phyloP scores from a whole-genome alignment of 2,329 filamentous ascomycete species.

The Graphilbum sp. region DNA sequence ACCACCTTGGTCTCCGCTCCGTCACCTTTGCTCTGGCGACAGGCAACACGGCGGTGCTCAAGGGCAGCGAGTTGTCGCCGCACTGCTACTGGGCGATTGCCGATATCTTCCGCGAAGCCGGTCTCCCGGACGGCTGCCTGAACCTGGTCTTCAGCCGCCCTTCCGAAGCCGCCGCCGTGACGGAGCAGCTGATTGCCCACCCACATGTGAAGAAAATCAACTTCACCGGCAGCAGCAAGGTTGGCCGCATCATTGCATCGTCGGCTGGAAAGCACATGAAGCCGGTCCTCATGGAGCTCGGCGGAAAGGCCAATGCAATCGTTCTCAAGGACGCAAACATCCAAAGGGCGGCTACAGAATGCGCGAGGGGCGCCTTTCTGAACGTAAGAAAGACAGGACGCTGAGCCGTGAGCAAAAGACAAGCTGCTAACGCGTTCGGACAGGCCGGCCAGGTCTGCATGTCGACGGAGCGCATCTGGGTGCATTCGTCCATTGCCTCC shows the following conservation, averaged over 20 bases:
- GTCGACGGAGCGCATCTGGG: constrained; percentile 52
- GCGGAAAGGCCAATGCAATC: constrained; percentile 41
- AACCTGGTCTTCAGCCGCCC: constrained; percentile 58
- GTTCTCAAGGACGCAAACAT: constrained; percentile 45
- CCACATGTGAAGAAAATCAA: constrained; percentile 53
- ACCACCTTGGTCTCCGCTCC: constrained; percentile 58
- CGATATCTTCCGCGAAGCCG: constrained; percentile 49
- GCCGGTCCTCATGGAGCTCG: constrained; percentile 41
- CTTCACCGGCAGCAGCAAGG: constrained; percentile 55
- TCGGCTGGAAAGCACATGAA: constrained; percentile 43
- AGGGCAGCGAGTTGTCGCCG: constrained; percentile 47
- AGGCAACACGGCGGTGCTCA: constrained; percentile 44
- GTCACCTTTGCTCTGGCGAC: constrained; percentile 48
- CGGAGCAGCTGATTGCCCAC: constrained; percentile 49
- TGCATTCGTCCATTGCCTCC: constrained; percentile 29
- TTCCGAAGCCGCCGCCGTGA: constrained; percentile 43
- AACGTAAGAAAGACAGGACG: no score
- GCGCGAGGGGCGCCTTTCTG: constrained; percentile 38
- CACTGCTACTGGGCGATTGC: constrained; percentile 45
- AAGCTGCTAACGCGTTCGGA: no score
- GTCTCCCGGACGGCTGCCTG: constrained; percentile 58
- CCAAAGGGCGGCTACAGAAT: constrained; percentile 42
- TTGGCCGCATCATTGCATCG: constrained; percentile 53
- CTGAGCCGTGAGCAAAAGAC: no score
- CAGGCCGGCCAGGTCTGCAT: constrained; percentile 39